phyloP scores from a whole-genome alignment of 2,329 filamentous ascomycete genomes.

The Penicillium sp. region DNA sequence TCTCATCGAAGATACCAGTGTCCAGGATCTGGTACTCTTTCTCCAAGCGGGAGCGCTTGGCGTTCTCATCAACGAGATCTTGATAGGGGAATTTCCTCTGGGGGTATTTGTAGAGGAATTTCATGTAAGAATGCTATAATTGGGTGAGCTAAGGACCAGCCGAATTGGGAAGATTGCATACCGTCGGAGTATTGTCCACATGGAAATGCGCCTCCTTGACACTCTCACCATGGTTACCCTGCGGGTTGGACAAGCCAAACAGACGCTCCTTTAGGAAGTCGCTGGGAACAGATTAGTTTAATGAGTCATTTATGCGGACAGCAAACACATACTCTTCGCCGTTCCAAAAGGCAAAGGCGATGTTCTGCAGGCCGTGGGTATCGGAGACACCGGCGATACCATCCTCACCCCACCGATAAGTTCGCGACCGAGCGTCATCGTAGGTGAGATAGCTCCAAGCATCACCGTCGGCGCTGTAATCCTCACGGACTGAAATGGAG shows the following conservation, averaged over 20 bases:
- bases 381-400: constrained; percentile 96
- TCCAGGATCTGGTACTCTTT: constrained; percentile 91
- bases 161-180: constrained; percentile 31
- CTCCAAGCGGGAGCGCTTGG: constrained; percentile 71
- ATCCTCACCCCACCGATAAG: constrained; percentile 95
- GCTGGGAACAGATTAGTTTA: constrained; percentile 47
- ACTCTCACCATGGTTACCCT: constrained; percentile 96
- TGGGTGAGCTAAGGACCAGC: background rate
- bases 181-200: constrained; percentile 85
- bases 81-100: constrained; percentile 91
- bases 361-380: constrained; percentile 86
- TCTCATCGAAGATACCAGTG: constrained; percentile 82
- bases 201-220: constrained; percentile 97
- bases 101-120: constrained; percentile 96
- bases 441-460: constrained; percentile 97
- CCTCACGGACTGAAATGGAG: constrained; percentile 70
- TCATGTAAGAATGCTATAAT: constrained; percentile 92
- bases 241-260: constrained; percentile 92
- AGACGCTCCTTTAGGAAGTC: constrained; percentile 92
- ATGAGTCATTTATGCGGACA: background rate
- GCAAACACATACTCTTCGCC: constrained; percentile 74
- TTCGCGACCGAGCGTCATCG: constrained; percentile 83
- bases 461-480: constrained; percentile 87
- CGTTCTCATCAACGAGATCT: constrained; percentile 82
- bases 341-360: constrained; percentile 97